A percentile compares a stretch with the other conserved stretches of the same genome.
phyloP scores from a whole-genome alignment of 2,329 filamentous ascomycete genomes.

The Fusarium bulbicola region DNA sequence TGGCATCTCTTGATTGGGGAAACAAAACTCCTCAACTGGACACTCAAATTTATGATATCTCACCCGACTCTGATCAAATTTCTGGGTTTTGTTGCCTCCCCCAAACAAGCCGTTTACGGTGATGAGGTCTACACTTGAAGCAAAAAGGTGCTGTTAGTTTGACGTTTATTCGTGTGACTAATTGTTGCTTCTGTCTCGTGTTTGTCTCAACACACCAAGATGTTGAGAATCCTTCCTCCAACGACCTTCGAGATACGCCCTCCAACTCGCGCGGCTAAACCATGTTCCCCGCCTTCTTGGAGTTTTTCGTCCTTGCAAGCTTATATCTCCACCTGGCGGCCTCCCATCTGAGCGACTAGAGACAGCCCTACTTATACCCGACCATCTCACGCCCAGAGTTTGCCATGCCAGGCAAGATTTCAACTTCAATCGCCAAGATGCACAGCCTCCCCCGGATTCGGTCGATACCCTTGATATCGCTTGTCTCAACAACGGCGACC shows the following conservation, averaged over 20 bases:
- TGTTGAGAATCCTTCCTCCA: not conserved
- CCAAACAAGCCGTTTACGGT: not conserved
- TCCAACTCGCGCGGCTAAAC: slow-evolving; percentile 5
- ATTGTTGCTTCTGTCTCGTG: not conserved
- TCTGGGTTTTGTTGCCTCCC: not conserved
- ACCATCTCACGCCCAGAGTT: slow-evolving; percentile 1
- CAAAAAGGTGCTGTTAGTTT: not conserved
- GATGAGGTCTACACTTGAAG: not conserved
- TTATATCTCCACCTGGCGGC: slow-evolving; percentile 22
- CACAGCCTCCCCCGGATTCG: not conserved
- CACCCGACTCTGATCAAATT: not conserved
- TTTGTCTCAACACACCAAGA: not conserved
- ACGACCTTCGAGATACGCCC: not conserved
- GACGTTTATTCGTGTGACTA: not conserved
- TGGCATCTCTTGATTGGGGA: not conserved
- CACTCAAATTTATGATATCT: not conserved
- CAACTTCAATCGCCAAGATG: not conserved
- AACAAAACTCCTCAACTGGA: too few relatives aligned
- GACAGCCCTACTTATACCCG: slow-evolving; percentile 15
- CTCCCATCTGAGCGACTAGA: slow-evolving; percentile 15
- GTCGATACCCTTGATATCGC: not conserved
- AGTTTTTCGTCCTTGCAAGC: not conserved
- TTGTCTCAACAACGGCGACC: not conserved
- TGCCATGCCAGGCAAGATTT: not conserved
- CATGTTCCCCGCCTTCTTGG: slow-evolving; percentile 11